Conservation (phyloP, 2,329 filamentous ascomycete genomes). For the Whalleya microplaca region DNA sequence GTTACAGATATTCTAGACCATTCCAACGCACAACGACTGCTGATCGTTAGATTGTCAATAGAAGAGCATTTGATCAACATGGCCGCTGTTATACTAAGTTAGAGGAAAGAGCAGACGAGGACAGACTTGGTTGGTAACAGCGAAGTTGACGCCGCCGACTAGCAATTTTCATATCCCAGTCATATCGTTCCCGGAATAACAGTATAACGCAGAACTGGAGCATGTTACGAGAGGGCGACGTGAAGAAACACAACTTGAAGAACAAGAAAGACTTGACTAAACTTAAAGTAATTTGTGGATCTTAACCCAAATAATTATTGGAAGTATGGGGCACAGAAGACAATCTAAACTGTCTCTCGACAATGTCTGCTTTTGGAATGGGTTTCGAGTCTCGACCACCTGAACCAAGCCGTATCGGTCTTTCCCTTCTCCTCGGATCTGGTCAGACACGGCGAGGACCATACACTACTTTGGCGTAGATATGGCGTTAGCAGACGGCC, state of each 20-base stretch:
- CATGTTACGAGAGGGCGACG: not conserved
- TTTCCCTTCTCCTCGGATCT: not conserved
- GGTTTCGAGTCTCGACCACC: not conserved
- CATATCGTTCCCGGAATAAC: not conserved
- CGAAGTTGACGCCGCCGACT: not conserved
- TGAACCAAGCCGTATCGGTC: not conserved
- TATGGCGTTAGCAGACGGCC: constrained; percentile 15
- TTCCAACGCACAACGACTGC: no score
- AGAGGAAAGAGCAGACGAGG: not conserved
- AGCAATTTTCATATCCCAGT: not conserved
- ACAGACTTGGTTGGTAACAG: not conserved
- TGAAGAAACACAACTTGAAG: no score
- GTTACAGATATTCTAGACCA: not conserved
- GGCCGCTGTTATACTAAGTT: not conserved
- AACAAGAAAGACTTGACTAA: no score
- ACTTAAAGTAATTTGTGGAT: not conserved
- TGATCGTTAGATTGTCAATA: not conserved
- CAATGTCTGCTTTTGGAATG: not conserved
- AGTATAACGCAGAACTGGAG: not conserved
- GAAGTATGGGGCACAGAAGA: not conserved
- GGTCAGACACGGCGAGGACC: constrained; percentile 3
- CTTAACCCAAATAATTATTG: not conserved
- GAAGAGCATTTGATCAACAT: not conserved
- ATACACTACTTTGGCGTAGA: constrained; percentile 3
- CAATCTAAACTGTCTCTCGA: not conserved